Percentiles rank a stretch among this genome's conserved stretches.
Conservation (phyloP, 768 basidiomycete species). For the Cystobasidium tubakii region DNA sequence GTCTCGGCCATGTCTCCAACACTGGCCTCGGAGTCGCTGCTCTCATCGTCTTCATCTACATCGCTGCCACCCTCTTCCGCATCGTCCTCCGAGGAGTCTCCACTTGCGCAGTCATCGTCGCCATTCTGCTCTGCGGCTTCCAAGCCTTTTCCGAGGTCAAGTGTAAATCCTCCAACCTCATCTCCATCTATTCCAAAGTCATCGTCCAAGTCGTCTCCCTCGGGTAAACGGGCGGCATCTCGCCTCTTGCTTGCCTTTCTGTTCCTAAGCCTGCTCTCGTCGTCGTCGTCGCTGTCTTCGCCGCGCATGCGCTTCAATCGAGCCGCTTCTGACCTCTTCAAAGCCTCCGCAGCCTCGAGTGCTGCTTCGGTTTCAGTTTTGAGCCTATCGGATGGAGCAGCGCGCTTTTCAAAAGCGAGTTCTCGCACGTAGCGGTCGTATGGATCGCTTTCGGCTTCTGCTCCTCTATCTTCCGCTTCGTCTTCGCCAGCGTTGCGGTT, state of each 20-base stretch:
- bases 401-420: slow-evolving; percentile 84
- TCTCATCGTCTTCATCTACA: slow-evolving; percentile 39
- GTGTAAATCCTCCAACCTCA: slow-evolving; percentile 37
- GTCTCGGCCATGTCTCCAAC: slow-evolving; percentile 50
- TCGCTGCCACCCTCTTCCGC: slow-evolving; percentile 40
- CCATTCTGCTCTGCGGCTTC: slow-evolving; percentile 34
- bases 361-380: slow-evolving; percentile 95
- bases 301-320: slow-evolving; percentile 81
- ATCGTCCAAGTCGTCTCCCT: slow-evolving; percentile 85
- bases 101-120: slow-evolving; percentile 10
- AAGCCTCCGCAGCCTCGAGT: slow-evolving; percentile 71
- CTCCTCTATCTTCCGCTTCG: neutral
- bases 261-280: slow-evolving; percentile 60
- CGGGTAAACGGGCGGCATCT: slow-evolving; percentile 48
- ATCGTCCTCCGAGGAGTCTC: neutral
- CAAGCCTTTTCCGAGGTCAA: slow-evolving; percentile 49
- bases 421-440: slow-evolving; percentile 91
- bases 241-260: slow-evolving; percentile 51
- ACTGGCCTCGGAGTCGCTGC: slow-evolving; percentile 39
- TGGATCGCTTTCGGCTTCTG: slow-evolving; percentile 54
- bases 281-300: slow-evolving; percentile 56
- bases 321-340: slow-evolving; percentile 77
- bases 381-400: slow-evolving; percentile 87
- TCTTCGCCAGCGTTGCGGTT: neutral
- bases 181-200: slow-evolving; percentile 55